Evolutionary conservation across 768 basidiomycete genomes (phyloP).

Genomic region (Hygrophorus russula): DNA sequence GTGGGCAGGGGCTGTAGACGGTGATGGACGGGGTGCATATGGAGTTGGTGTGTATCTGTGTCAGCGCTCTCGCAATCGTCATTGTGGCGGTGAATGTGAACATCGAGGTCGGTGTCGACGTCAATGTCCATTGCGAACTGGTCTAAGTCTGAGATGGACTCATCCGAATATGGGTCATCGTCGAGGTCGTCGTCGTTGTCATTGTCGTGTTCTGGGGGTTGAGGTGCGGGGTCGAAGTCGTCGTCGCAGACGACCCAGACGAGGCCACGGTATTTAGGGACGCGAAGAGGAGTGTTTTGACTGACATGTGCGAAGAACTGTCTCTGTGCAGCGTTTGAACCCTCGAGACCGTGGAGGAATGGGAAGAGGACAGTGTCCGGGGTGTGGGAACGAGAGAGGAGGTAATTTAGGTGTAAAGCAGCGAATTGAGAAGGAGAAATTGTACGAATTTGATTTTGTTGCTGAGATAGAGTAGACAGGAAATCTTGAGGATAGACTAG

Average conservation of each 20-base stretch:
- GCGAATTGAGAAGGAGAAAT: constrained; percentile 40
- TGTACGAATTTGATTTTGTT: constrained; percentile 16
- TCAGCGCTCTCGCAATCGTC: constrained; percentile 12
- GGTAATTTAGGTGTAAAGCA: constrained; percentile 48
- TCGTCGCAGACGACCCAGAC: constrained; percentile 79
- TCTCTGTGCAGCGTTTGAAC: constrained; percentile 69
- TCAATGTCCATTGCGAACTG: constrained; percentile 9
- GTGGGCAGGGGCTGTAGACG: constrained; percentile 5
- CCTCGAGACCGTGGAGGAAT: constrained; percentile 81
- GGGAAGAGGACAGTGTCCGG: constrained; percentile 80
- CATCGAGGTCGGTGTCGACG: constrained; percentile 11
- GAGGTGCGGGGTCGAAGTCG: too few relatives aligned
- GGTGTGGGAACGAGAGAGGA: constrained; percentile 43
- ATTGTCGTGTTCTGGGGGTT: too few relatives aligned
- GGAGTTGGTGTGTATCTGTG: constrained; percentile 23
- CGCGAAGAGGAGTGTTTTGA: neutral
- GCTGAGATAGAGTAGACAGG: constrained; percentile 13
- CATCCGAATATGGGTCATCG: constrained; percentile 9
- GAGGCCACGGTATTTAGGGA: constrained; percentile 54
- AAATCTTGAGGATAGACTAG: constrained; percentile 15
- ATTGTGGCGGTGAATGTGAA: constrained; percentile 8
- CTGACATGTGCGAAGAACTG: constrained; percentile 49
- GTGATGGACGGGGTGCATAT: constrained; percentile 45
- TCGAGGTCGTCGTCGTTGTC: constrained; percentile 14
- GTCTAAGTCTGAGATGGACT: constrained; percentile 6